Evolutionary conservation across 306 rosid species (phyloP).

Genomic region (Pterocarpus santalinus): DNA sequence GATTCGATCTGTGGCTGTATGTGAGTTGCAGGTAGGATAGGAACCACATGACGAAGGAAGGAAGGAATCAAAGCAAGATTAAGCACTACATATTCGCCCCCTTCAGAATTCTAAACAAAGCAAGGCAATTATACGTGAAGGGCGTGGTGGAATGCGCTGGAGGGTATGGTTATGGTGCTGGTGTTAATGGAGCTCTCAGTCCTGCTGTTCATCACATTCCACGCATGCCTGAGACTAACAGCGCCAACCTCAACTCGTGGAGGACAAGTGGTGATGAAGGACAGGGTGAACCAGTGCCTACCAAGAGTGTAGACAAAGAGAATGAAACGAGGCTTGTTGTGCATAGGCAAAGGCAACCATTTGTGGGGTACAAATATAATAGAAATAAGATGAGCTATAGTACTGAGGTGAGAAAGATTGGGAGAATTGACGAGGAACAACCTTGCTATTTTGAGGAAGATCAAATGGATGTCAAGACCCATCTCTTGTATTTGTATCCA

Average conservation of each 20-base stretch:
- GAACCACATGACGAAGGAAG: slow-evolving; percentile 16
- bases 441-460: slow-evolving; percentile 58
- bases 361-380: background rate
- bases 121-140: slow-evolving; percentile 52
- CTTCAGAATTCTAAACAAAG: slow-evolving; percentile 52
- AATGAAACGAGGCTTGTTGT: slow-evolving; percentile 9
- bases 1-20: background rate
- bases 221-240: slow-evolving; percentile 6
- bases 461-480: slow-evolving; percentile 26
- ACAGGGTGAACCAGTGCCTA: slow-evolving; percentile 2
- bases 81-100: slow-evolving; percentile 44
- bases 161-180: slow-evolving; percentile 38
- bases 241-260: background rate
- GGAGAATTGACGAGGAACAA: slow-evolving; percentile 64
- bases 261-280: slow-evolving; percentile 11
- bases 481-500: slow-evolving; percentile 34
- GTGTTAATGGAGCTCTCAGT: background rate
- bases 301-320: background rate
- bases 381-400: slow-evolving; percentile 40
- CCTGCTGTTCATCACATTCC: slow-evolving; percentile 21
- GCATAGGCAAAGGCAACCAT: slow-evolving; percentile 31
- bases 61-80: slow-evolving; percentile 12
- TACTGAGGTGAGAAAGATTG: slow-evolving; percentile 54
- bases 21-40: no score
- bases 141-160: slow-evolving; percentile 50